Percentiles rank a stretch among this genome's conserved stretches.
Conservation (phyloP, 441 rosid species). For the Populus hybrid region DNA sequence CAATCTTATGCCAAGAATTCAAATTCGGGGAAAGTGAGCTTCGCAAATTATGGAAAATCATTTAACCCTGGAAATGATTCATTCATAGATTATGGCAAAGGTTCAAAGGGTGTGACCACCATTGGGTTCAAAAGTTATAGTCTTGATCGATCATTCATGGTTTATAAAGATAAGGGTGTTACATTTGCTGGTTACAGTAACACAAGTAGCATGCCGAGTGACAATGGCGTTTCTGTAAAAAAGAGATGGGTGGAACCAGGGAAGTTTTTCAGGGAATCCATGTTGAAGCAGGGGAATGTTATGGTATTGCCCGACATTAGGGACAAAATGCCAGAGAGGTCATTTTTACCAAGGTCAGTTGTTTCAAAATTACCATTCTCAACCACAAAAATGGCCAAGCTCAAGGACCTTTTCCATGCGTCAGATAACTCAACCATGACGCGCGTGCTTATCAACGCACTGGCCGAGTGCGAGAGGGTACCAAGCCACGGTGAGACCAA, state of each 20-base stretch:
- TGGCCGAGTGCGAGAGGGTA: conserved; percentile 73
- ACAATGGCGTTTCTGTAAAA: conserved; percentile 10
- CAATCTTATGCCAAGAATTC: conserved; percentile 67
- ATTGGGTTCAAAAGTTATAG: conserved; percentile 65
- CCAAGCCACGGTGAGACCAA: conserved; percentile 86
- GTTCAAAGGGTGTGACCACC: conserved; percentile 29
- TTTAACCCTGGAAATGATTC: conserved; percentile 74
- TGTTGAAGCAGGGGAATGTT: conserved; percentile 59
- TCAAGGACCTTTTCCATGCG: conserved; percentile 63
- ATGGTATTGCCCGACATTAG: conserved; percentile 88
- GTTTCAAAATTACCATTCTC: conserved; percentile 73
- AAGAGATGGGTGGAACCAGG: conserved; percentile 82
- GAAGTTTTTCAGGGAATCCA: conserved; percentile 76
- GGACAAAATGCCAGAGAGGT: conserved; percentile 91
- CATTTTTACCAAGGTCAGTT: conserved; percentile 75
- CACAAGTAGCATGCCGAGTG: conserved; percentile 2
- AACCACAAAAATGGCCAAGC: conserved; percentile 20
- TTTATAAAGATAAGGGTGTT: conserved; percentile 48
- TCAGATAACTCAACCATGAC: conserved; percentile 64
- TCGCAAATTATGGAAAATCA: conserved; percentile 70
- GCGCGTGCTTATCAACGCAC: conserved; percentile 48
- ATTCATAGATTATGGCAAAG: conserved; percentile 72
- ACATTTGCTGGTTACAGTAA: conserved; percentile 54
- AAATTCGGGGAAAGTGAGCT: conserved; percentile 46
- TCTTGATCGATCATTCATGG: conserved; percentile 61